Evolutionary conservation across 768 basidiomycete genomes (phyloP).

Genomic region (Termitomyces sp.): DNA sequence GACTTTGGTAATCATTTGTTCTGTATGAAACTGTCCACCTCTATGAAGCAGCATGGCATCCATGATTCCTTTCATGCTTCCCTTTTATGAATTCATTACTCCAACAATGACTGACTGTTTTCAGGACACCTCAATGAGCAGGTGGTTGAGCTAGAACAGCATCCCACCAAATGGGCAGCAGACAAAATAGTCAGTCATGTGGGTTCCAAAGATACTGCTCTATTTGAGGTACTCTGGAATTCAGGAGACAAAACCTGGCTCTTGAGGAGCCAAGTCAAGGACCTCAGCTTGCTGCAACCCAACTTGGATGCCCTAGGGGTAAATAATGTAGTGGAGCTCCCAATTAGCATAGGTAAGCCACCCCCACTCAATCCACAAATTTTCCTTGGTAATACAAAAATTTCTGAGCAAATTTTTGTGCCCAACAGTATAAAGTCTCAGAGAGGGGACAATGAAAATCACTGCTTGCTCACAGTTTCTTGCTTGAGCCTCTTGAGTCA

Average conservation of each 20-base stretch:
- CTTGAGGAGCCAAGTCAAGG: not conserved
- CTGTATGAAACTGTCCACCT: too few species aligned
- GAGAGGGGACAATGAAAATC: too few species aligned
- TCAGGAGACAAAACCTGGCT: not conserved
- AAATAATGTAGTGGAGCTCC: not conserved
- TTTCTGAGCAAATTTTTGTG: not conserved
- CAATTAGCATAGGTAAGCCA: not conserved
- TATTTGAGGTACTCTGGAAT: not conserved
- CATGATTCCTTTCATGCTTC: too few species aligned
- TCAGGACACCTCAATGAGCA: too few species aligned
- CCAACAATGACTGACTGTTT: too few species aligned
- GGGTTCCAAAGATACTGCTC: not conserved
- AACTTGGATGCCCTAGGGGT: not conserved
- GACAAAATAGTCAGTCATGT: not conserved
- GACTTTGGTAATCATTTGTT: too few species aligned
- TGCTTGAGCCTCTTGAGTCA: too few species aligned
- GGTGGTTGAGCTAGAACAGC: too few species aligned
- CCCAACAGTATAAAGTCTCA: not conserved
- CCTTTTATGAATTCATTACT: too few species aligned
- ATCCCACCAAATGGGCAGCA: not conserved
- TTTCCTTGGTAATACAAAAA: not conserved
- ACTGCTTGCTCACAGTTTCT: too few species aligned
- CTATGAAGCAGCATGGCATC: too few species aligned
- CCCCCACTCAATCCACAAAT: not conserved
- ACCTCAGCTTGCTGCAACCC: not conserved